These are phyloP conservation scores for Tulasnella sp. DNA, from an alignment of 768 basidiomycete species.

Conservation along the genomic window DNA sequence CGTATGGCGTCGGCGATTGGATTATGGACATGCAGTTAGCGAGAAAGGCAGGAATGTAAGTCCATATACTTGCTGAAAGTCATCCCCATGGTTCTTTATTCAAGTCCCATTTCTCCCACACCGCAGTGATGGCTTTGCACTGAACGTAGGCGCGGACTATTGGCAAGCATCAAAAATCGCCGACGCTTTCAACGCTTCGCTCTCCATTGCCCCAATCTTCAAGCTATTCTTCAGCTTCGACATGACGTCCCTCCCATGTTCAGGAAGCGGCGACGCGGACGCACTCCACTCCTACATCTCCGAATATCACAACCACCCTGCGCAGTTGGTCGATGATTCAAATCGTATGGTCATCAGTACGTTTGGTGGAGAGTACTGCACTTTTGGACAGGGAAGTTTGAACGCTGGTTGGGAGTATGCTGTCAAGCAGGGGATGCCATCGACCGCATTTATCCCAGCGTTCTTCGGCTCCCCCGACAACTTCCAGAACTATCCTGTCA, in stretches of 20 bases:
- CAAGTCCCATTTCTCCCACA: no score
- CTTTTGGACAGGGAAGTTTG: constrained; percentile 46
- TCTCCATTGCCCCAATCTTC: constrained; percentile 35
- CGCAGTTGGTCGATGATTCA: constrained; percentile 25
- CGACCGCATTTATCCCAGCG: constrained; percentile 23
- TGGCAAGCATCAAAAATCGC: constrained; percentile 56
- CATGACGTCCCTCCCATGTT: constrained; percentile 27
- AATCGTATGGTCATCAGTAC: constrained; percentile 25
- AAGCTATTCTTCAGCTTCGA: constrained; percentile 71
- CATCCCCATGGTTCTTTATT: background rate
- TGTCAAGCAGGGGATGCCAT: constrained; percentile 34
- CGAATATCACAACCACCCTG: constrained; percentile 20
- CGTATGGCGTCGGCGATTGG: background rate
- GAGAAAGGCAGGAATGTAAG: constrained; percentile 34
- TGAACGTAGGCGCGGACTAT: constrained; percentile 54
- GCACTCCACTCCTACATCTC: constrained; percentile 18
- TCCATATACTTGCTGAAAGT: background rate
- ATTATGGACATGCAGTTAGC: constrained; percentile 43
- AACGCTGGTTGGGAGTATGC: constrained; percentile 45
- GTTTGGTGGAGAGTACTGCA: constrained; percentile 52
- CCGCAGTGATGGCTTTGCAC: constrained; percentile 29
- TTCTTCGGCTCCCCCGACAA: constrained; percentile 25
- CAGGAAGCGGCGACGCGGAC: constrained; percentile 14
- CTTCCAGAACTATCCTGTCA: constrained; percentile 9
- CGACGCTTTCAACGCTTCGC: constrained; percentile 51